Evolutionary conservation across 805 yeast species (phyloP).

Genomic region (Candida sakaeoensis): DNA sequence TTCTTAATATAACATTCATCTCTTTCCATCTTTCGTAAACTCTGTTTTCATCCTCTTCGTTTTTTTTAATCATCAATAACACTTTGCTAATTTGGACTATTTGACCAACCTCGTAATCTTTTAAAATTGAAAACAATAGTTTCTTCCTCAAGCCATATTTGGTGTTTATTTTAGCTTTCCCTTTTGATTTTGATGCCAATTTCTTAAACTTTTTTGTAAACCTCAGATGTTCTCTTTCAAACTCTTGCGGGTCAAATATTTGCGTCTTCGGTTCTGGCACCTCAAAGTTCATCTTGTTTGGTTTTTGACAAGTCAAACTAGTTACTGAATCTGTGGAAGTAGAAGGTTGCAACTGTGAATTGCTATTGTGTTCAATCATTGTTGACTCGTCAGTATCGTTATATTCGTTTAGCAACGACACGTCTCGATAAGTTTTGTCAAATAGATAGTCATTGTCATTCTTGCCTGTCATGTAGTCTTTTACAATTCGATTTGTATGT

Average conservation of each 20-base stretch:
- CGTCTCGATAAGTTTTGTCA: not conserved
- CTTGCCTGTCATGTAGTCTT: constrained; percentile 2
- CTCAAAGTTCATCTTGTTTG: constrained; percentile 1
- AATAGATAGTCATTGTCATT: not conserved
- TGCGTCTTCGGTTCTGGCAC: constrained; percentile 8
- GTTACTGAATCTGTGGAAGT: not conserved
- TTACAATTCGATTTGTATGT: constrained; percentile 3
- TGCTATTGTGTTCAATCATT: not conserved
- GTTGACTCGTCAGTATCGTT: not conserved
- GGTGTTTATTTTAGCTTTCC: constrained; percentile 14
- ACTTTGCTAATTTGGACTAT: constrained; percentile 63
- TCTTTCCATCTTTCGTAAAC: constrained; percentile 77
- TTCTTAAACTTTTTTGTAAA: constrained; percentile 13
- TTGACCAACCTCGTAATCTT: constrained; percentile 49
- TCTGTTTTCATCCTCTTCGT: constrained; percentile 50
- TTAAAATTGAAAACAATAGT: constrained; percentile 21
- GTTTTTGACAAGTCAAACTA: not conserved
- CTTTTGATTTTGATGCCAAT: constrained; percentile 23
- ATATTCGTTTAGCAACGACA: not conserved
- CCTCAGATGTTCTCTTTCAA: constrained; percentile 3
- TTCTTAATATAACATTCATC: constrained; percentile 65
- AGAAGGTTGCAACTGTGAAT: not conserved
- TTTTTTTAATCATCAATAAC: constrained; percentile 57
- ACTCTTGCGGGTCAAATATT: not conserved
- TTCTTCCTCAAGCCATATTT: constrained; percentile 17